phyloP scores from a whole-genome alignment of 2,329 filamentous ascomycete genomes.

The Colletotrichum graminicola region DNA sequence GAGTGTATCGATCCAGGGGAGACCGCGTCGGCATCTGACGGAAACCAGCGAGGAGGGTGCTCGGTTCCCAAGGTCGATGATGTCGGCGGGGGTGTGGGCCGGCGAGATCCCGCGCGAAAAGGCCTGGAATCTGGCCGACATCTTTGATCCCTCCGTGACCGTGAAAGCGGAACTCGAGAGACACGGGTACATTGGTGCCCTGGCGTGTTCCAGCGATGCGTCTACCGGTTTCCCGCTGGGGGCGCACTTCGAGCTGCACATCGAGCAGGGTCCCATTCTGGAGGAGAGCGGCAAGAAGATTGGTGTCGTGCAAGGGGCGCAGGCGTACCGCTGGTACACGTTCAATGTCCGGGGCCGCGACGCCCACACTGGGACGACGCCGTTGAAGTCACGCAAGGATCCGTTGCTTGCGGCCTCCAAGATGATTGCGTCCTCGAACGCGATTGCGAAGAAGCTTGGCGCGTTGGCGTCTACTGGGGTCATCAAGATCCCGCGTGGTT shows the following conservation, averaged over 20 bases:
- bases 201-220: slow-evolving; percentile 42
- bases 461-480: slow-evolving; percentile 80
- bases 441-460: slow-evolving; percentile 68
- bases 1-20: slow-evolving; percentile 31
- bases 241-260: slow-evolving; percentile 86
- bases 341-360: slow-evolving; percentile 75
- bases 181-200: slow-evolving; percentile 76
- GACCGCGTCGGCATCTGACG: not conserved
- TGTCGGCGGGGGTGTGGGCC: slow-evolving; percentile 82
- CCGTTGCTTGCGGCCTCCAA: slow-evolving; percentile 75
- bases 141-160: slow-evolving; percentile 61
- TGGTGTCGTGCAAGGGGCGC: slow-evolving; percentile 78
- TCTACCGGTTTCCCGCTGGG: slow-evolving; percentile 64
- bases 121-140: slow-evolving; percentile 61
- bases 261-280: slow-evolving; percentile 85
- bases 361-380: slow-evolving; percentile 81
- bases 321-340: slow-evolving; percentile 81
- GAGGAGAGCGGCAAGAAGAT: slow-evolving; percentile 73
- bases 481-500: slow-evolving; percentile 52
- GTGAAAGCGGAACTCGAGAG: slow-evolving; percentile 68
- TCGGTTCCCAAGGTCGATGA: slow-evolving; percentile 81
- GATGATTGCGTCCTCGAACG: slow-evolving; percentile 75
- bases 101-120: slow-evolving; percentile 71
- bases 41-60: slow-evolving; percentile 79
- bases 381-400: slow-evolving; percentile 74